Base-by-base conservation (phyloP, 1,139 yeast genomes). In the Candida gigantensis region DNA sequence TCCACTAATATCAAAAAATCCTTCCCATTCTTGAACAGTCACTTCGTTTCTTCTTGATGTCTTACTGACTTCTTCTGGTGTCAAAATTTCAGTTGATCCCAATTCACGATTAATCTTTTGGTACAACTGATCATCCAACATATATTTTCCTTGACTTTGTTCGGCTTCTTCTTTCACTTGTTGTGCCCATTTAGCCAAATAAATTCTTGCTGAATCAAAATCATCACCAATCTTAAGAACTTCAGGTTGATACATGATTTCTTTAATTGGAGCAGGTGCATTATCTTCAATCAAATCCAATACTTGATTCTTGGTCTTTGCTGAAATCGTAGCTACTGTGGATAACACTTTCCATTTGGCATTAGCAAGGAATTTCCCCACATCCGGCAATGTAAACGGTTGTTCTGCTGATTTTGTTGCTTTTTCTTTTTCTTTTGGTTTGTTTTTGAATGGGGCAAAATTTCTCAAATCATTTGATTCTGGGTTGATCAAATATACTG, bases 151-250 rank as follows among this genome's bases (percentile, higher is more conserved):
- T 42, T 85, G 81, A 32, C 84, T 77, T 47, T 75, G 77, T 51
- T 87, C 94, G 1, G 96, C 95, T 55, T 92, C 96, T 52, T 89
- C 94, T 49, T 92, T 94, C 17, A 92, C 95, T 27, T 89, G 89
- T 51, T 88, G 77, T 0, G 98, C 97, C 98, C 98, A 92, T 64
- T 89, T 89, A 4, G 98, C 97, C 43, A 92, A 68, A 57, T 89
- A 92, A 3, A 89, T 85, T 36, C 90, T 74, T 0, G 97, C 97
- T 33, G 92, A 81, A 52, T 90, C 97, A 56, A 89, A 92, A 46
- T 92, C 98, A 46, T 88, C 89, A 40, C 94, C 88, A 18, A 90
- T 78, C 39, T 72, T 76, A 49, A 73, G 76, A 4, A 90, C 95
- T 50, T 89, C 95, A 0, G 96, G 94, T 46, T 83, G 81, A 41